Evolutionary conservation across 805 yeast species (phyloP).

Genomic region (Schwanniomyces pseudopolymorphus): DNA sequence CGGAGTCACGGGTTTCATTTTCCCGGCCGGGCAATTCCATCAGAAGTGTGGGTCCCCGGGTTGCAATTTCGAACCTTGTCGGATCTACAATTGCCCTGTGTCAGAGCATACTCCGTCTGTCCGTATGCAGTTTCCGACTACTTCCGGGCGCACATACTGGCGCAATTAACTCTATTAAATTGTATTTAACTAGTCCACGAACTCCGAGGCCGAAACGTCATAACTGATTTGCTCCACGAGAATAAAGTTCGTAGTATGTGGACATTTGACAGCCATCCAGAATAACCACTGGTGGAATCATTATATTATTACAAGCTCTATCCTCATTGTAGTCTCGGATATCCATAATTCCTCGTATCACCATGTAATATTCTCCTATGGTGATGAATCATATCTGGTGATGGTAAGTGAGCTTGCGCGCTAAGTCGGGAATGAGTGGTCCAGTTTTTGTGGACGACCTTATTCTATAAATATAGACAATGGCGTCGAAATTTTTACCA

Average conservation of each 20-base stretch:
- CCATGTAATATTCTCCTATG: not conserved
- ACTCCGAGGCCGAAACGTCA: slow-evolving; percentile 1
- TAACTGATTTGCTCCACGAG: too few relatives aligned
- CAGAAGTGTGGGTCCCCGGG: not conserved
- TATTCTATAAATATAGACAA: slow-evolving; percentile 4
- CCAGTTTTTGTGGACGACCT: slow-evolving; percentile 11
- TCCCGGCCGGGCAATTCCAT: too few relatives aligned
- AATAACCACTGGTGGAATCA: too few relatives aligned
- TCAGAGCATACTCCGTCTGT: not conserved
- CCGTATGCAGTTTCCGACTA: not conserved
- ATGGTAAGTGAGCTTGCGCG: slow-evolving; percentile 9
- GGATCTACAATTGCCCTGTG: not conserved
- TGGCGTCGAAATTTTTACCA: not conserved
- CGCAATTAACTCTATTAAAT: not conserved
- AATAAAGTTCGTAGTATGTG: too few relatives aligned
- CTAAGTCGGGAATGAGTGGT: slow-evolving; percentile 26
- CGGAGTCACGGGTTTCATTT: not conserved
- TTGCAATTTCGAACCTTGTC: not conserved
- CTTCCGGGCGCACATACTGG: not conserved
- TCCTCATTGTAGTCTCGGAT: not conserved
- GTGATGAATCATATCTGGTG: slow-evolving; percentile 2
- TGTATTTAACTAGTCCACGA: not conserved
- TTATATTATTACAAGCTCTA: too few relatives aligned
- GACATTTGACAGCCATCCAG: too few relatives aligned
- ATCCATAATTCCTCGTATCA: not conserved